These are phyloP conservation scores for Bryoerythrophyllum caledonicum DNA, from an alignment of 225 moss, liverwort and hornwort species.

Conservation along the genomic window DNA sequence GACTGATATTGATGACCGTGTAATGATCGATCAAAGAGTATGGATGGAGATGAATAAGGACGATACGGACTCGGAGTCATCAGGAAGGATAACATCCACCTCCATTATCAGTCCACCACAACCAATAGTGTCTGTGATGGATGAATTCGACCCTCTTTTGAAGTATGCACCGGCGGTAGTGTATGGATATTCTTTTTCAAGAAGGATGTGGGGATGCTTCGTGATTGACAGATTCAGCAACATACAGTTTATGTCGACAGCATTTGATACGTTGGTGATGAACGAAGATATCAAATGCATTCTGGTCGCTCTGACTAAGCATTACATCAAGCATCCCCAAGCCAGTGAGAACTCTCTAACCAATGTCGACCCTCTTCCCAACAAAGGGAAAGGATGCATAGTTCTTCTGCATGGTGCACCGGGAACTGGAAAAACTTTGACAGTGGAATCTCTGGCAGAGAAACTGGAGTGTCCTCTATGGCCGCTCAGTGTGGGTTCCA, in stretches of 20 bases:
- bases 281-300: slow-evolving; percentile 25
- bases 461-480: slow-evolving; percentile 44
- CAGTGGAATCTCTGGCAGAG: slow-evolving; percentile 64
- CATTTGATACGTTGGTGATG: slow-evolving; percentile 55
- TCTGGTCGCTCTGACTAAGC: not conserved
- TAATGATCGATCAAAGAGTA: slow-evolving; percentile 29
- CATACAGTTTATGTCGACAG: slow-evolving; percentile 21
- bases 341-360: accelerated
- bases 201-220: slow-evolving; percentile 48
- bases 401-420: slow-evolving; percentile 54
- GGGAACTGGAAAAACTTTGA: slow-evolving; percentile 57
- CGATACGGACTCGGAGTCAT: not conserved
- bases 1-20: slow-evolving; percentile 15
- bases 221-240: slow-evolving; percentile 19
- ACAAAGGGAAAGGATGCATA: slow-evolving; percentile 59
- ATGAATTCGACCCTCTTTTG: not conserved
- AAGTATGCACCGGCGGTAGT: slow-evolving; percentile 41
- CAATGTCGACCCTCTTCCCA: slow-evolving; percentile 31
- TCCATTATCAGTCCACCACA: too few relatives aligned
- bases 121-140: too few relatives aligned
- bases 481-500: slow-evolving; percentile 29
- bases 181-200: slow-evolving; percentile 38
- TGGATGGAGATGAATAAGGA: accelerated
- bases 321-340: not conserved
- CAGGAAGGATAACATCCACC: not conserved